Conservation (phyloP, 371 early-diverging fungal species). For the Lichtheimia ornata region DNA sequence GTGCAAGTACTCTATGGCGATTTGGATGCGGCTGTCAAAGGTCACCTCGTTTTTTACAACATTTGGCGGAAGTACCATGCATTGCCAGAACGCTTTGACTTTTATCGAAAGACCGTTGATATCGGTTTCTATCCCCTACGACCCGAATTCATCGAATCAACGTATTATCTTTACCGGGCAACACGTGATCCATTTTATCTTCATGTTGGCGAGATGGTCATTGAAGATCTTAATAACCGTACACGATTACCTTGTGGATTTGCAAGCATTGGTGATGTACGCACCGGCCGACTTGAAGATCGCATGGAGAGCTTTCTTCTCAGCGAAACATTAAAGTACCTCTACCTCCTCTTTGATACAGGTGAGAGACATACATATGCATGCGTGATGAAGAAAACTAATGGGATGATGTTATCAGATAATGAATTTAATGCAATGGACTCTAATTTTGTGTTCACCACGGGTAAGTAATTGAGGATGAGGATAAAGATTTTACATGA, state of each 20-base stretch:
- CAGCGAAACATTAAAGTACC: conserved; percentile 94
- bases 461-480: conserved; percentile 43
- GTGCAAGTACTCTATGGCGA: conserved; percentile 85
- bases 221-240: conserved; percentile 75
- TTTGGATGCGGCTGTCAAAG: conserved; percentile 76
- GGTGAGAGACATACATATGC: conserved; percentile 22
- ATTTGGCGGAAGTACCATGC: conserved; percentile 86
- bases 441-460: conserved; percentile 85
- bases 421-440: conserved; percentile 66
- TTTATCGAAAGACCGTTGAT: conserved; percentile 57
- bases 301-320: conserved; percentile 95
- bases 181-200: conserved; percentile 91
- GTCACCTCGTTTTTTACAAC: conserved; percentile 80
- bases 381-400: not conserved
- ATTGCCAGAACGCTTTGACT: conserved; percentile 88
- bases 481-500: not conserved
- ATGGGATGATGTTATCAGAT: conserved; percentile 16
- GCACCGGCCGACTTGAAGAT: conserved; percentile 67
- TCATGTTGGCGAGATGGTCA: conserved; percentile 83
- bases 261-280: conserved; percentile 74
- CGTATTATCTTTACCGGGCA: conserved; percentile 88
- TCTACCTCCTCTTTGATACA: conserved; percentile 85
- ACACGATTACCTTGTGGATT: conserved; percentile 85
- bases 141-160: conserved; percentile 94
- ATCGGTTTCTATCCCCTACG: conserved; percentile 83